phyloP scores from a whole-genome alignment of 495 filamentous ascomycete genomes.

The Penicillium antarcticum region DNA sequence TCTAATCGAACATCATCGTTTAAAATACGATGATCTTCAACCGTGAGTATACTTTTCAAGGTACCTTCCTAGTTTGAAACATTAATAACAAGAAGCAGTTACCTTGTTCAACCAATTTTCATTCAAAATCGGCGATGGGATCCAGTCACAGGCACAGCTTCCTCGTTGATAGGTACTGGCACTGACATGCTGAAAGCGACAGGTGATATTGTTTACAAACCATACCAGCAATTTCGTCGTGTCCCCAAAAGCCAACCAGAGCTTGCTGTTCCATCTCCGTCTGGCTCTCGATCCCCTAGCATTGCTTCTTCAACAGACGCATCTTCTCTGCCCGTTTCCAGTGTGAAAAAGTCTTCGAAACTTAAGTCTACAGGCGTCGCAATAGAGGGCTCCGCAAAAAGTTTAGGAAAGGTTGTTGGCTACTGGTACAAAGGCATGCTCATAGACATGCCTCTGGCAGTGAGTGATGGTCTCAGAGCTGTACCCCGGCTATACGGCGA shows the following conservation, averaged over 20 bases:
- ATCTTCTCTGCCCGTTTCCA: slow-evolving; percentile 1
- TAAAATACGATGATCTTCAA: slow-evolving; percentile 63
- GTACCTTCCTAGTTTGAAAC: background rate
- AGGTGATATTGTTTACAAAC: slow-evolving; percentile 29
- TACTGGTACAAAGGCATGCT: slow-evolving; percentile 29
- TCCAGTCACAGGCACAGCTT: slow-evolving; percentile 44
- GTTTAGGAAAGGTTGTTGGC: slow-evolving; percentile 28
- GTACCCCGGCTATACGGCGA: slow-evolving; percentile 75
- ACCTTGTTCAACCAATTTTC: slow-evolving; percentile 16
- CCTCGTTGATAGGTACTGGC: slow-evolving; percentile 24
- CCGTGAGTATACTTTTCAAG: slow-evolving; percentile 13
- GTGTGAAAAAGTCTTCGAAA: background rate
- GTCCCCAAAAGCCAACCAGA: background rate
- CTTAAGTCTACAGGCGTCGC: slow-evolving; percentile 14
- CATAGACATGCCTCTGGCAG: slow-evolving; percentile 66
- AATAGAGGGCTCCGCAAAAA: slow-evolving; percentile 24
- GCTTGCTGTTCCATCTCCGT: background rate
- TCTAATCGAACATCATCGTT: slow-evolving; percentile 52
- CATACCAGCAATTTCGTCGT: slow-evolving; percentile 27
- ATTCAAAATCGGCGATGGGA: slow-evolving; percentile 41
- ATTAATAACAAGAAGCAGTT: background rate
- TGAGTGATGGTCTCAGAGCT: slow-evolving; percentile 80
- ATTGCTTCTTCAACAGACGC: background rate
- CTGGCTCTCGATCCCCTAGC: background rate
- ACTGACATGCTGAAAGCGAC: slow-evolving; percentile 27